Percentiles rank a stretch among this genome's conserved stretches.
Conservation (phyloP, 768 basidiomycete genomes). For the Mycena sanguinolenta region DNA sequence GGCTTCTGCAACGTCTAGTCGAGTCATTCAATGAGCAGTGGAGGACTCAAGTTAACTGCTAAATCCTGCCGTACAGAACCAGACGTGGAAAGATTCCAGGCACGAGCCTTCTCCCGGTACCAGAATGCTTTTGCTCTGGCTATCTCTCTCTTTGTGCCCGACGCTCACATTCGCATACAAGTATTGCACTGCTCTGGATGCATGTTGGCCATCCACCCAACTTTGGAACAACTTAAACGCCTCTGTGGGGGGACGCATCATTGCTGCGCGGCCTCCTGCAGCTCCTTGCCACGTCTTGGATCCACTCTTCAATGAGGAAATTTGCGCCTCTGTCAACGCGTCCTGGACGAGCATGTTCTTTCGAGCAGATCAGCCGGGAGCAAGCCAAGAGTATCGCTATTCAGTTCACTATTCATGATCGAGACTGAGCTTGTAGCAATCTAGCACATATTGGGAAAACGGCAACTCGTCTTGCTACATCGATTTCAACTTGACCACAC, state of each 20-base stretch:
- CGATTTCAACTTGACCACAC: conserved; percentile 44
- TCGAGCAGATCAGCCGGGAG: conserved; percentile 23
- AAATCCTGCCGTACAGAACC: too few species aligned
- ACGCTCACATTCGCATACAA: conserved; percentile 2
- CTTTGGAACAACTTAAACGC: conserved; percentile 20
- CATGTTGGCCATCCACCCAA: conserved; percentile 23
- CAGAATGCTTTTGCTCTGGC: neutral
- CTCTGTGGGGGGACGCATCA: conserved; percentile 18
- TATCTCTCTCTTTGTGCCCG: neutral
- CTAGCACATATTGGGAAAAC: conserved; percentile 31
- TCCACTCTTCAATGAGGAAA: conserved; percentile 17
- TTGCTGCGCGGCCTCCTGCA: conserved; percentile 21
- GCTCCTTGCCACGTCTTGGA: conserved; percentile 23
- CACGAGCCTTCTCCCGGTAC: neutral
- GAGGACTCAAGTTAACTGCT: too few species aligned
- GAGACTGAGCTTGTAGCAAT: neutral
- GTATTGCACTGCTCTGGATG: conserved; percentile 21
- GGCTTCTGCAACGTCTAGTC: too few species aligned
- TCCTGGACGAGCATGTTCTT: conserved; percentile 25
- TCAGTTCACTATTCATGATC: neutral
- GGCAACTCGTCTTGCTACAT: conserved; percentile 39
- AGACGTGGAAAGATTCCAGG: too few species aligned
- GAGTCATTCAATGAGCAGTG: too few species aligned
- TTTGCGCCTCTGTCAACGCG: conserved; percentile 21
- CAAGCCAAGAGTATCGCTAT: conserved; percentile 20